Evolutionary conservation across 2,329 filamentous ascomycete species (phyloP).

Genomic region (Emergomyces orientalis): DNA sequence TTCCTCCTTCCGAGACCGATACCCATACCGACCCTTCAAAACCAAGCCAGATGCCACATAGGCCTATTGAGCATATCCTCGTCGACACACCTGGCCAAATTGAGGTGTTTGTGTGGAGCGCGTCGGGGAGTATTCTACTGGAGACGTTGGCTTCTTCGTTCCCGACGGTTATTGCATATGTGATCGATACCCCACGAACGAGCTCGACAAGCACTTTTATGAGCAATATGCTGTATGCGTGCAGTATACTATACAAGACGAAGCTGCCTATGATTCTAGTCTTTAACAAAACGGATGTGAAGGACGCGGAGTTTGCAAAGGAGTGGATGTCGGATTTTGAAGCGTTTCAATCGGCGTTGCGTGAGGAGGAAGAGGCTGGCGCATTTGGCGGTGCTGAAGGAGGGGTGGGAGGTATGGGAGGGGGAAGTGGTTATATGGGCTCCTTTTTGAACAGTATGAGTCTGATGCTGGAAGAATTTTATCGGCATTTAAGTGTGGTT

Average conservation of each 20-base stretch:
- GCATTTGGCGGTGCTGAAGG: conserved; percentile 63
- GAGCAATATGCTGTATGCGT: conserved; percentile 99
- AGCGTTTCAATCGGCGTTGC: conserved; percentile 78
- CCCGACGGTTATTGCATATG: conserved; percentile 91
- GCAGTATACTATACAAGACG: conserved; percentile 97
- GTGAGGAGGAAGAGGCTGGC: conserved; percentile 67
- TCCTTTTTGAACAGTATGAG: conserved; percentile 96
- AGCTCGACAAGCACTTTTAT: conserved; percentile 94
- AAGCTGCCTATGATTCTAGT: conserved; percentile 97
- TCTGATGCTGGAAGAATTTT: conserved; percentile 94
- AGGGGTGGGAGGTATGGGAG: conserved; percentile 52
- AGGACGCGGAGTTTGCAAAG: conserved; percentile 81
- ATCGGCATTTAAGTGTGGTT: conserved; percentile 84
- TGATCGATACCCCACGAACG: conserved; percentile 93
- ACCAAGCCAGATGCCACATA: conserved; percentile 41
- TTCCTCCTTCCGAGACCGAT: conserved; percentile 30
- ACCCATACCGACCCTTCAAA: not conserved
- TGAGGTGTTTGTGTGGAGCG: conserved; percentile 98
- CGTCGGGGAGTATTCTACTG: conserved; percentile 85
- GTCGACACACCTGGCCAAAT: conserved; percentile 97
- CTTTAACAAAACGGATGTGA: conserved; percentile 98
- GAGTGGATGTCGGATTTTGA: conserved; percentile 99
- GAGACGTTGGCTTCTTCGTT: conserved; percentile 89
- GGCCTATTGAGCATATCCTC: conserved; percentile 70
- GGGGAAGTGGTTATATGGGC: conserved; percentile 91